Base-by-base conservation (phyloP, 306 rosid genomes). In the Cicer yamashitae region DNA sequence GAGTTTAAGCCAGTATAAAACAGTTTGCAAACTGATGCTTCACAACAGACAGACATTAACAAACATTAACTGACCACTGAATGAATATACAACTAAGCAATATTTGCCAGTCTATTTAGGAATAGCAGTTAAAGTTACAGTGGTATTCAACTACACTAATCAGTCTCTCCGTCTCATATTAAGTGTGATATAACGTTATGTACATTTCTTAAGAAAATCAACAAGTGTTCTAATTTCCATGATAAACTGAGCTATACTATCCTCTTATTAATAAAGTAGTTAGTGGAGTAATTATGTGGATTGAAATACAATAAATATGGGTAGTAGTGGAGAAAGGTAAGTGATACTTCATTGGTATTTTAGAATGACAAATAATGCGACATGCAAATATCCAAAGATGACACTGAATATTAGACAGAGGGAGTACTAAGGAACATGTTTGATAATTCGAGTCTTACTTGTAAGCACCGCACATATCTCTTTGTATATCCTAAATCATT, bases 401-500 rank as follows among this genome's bases (percentile, higher is more conserved):
- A 56, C 39, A 56, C 13, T n/a, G 13, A 7, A 18, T 18, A 54
- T 54, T 12, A 58, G 5, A 30, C 7, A n/a, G 17, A 30, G 10
- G 10, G 25, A 60, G 44, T 60, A 34, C 66, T 18, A 41, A 50
- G 60, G 73, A 47, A 11, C 34, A 37, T n/a, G 48, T 34, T 70
- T 62, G 13, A 71, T 63, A 71, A 48, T 57, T 38, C 45, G 38
- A 80, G 58, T 40, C 70, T 74, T 90, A 94, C 98, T 94, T 94
- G 98, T 57, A 94, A 88, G 82, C 98, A 94, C 53, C 98, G 91
- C 54, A 94, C 97, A 10, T 94, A 94, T 94, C 98, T 84, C 91
- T 94, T 94, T 10, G 98, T 94, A 86, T 94, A 94, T 66, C 98
- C 98, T 84, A 94, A 87, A 87, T 94, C 98, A 86, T 94, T 94